These are phyloP conservation scores for Saturnispora sanitii DNA, from an alignment of 805 yeast species.

Conservation along the genomic window DNA sequence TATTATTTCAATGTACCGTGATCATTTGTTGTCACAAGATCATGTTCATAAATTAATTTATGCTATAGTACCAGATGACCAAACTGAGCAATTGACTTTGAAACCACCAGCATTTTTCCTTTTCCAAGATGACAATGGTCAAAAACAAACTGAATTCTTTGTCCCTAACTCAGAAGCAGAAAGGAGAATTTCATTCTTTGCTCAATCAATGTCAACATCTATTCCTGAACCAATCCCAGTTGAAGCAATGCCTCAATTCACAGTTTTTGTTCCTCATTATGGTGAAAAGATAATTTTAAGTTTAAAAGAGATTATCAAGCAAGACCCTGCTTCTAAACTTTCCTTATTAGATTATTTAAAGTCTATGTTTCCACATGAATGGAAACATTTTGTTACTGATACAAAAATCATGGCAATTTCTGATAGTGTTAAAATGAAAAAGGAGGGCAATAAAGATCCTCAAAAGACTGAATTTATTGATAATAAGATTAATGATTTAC, in stretches of 20 bases:
- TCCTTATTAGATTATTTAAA: conserved; percentile 74
- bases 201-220: conserved; percentile 40
- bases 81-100: conserved; percentile 29
- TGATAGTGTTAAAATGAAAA: conserved; percentile 28
- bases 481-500: conserved; percentile 49
- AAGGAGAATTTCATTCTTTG: conserved; percentile 43
- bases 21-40: conserved; percentile 41
- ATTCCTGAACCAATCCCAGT: conserved; percentile 40
- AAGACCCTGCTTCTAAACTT: conserved; percentile 34
- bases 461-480: conserved; percentile 19
- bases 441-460: conserved; percentile 13
- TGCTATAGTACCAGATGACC: conserved; percentile 41
- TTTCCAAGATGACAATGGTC: conserved; percentile 37
- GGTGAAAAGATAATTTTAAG: conserved; percentile 39
- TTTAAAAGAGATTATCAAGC: conserved; percentile 38
- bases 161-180: conserved; percentile 40
- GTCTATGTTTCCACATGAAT: conserved; percentile 59
- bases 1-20: conserved; percentile 44
- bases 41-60: conserved; percentile 31
- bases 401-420: conserved; percentile 41
- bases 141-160: conserved; percentile 32
- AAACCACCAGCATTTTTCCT: conserved; percentile 38
- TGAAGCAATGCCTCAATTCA: conserved; percentile 39
- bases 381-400: conserved; percentile 74
- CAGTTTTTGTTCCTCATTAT: conserved; percentile 44